Evolutionary conservation across 129 eudicot species (phyloP).

Genomic region (Heracleum sosnowskyi): DNA sequence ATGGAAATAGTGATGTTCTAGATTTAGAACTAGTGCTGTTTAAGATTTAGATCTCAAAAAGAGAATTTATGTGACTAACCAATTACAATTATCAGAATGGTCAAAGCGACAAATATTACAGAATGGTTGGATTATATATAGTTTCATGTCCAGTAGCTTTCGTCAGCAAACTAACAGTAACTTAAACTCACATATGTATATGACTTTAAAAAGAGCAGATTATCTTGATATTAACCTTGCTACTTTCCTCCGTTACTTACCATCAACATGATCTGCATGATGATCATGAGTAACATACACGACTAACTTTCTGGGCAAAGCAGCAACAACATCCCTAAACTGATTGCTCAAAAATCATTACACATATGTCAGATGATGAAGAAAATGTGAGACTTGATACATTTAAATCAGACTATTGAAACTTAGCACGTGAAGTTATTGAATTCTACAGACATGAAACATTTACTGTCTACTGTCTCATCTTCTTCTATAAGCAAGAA

Average conservation of each 20-base stretch:
- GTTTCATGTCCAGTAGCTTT: neutral
- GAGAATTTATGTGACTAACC: neutral
- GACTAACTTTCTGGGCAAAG: conserved; percentile 70
- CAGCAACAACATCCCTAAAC: conserved; percentile 70
- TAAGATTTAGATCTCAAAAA: conserved; percentile 3
- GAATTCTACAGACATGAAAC: neutral
- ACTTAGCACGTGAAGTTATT: neutral
- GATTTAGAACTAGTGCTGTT: neutral
- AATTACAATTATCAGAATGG: neutral
- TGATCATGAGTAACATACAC: conserved; percentile 94
- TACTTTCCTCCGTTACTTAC: conserved; percentile 35
- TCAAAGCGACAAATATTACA: neutral
- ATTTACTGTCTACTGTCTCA: no score
- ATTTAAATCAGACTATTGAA: neutral
- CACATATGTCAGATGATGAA: neutral
- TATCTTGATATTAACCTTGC: neutral
- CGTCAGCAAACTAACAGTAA: neutral
- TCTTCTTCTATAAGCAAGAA: no score
- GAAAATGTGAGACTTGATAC: neutral
- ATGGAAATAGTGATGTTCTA: neutral
- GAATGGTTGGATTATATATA: neutral
- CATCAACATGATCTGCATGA: conserved; percentile 89
- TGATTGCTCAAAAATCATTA: conserved; percentile 26
- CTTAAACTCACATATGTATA: neutral
- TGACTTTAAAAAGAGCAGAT: neutral